Evolutionary conservation across 169 alveolate genomes (phyloP).

Genomic region (Cryptosporidium ryanae): DNA sequence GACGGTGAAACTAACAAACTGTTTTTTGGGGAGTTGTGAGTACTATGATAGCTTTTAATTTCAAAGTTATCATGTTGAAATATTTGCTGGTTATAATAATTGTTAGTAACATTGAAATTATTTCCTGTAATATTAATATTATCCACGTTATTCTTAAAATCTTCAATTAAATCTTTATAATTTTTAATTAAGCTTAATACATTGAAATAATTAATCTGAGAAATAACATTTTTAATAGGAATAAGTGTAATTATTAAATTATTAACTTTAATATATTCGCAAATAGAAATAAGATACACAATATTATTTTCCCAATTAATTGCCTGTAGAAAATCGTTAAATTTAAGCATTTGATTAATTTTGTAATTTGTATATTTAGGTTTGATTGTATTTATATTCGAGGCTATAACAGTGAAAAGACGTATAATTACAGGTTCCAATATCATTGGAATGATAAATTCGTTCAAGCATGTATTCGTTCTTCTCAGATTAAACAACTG

Average conservation of each 20-base stretch:
- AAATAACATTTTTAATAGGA: constrained; percentile 23
- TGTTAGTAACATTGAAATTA: not conserved
- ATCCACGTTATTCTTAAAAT: not conserved
- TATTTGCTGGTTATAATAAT: not conserved
- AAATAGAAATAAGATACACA: constrained; percentile 1
- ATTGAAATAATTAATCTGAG: constrained; percentile 45
- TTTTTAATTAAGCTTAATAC: not conserved
- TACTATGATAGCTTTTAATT: not conserved
- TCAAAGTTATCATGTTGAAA: constrained; percentile 11
- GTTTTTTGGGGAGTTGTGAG: constrained; percentile 13
- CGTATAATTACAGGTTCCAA: constrained; percentile 62
- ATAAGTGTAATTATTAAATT: constrained; percentile 15
- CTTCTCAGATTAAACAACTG: constrained; percentile 7
- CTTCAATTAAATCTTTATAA: constrained; percentile 17
- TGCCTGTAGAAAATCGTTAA: constrained; percentile 2
- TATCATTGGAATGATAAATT: constrained; percentile 48
- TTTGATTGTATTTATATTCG: constrained; percentile 18
- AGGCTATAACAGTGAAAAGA: constrained; percentile 20
- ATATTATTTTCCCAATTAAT: constrained; percentile 48
- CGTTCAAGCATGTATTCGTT: constrained; percentile 45
- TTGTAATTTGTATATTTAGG: constrained; percentile 35
- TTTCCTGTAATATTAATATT: too few species aligned
- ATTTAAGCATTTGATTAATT: not conserved
- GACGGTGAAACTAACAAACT: constrained; percentile 19
- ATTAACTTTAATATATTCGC: constrained; percentile 6